Evolutionary conservation across 78 protist species (phyloP), one percentile per base, ranked within the genome.

Genomic region (slime mould (Dictyostelium discoideum)): DNA sequence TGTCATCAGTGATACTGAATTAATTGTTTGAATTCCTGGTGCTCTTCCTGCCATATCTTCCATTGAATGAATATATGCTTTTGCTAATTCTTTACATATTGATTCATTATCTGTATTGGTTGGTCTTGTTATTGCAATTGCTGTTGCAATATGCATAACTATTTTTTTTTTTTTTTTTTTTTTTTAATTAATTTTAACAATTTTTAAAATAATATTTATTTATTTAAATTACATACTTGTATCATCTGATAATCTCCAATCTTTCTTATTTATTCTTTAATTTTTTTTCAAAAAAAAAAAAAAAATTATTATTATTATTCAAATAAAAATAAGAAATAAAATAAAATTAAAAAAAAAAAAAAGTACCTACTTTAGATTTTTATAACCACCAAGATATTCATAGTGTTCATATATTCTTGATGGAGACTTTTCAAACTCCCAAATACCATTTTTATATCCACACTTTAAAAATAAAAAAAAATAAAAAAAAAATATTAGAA

Each of bases 111-210:
- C 92, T 20, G 37, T 26, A 18, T 37, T 50, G 1, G 69, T 65
- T 26, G 46, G 40, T 44, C 82, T 50, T 29, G 86, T 40, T 2
- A 95, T 86, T 6, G 97, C 94, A 10, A 48, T 11, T n/a, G 97
- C 94, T 22, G 98, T 96, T 46, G 98, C 98, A 1, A 96, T 39
- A 40, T 96, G 97, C 98, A 96, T 96, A n/a, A 96, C 69, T 60
- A 1, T 88, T 67, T 24, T 24, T 24, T 67, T 20, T 20, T 24
- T 67, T 67, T 20, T 24, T 67, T 67, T n/a, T 24, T 67, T 67
- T 46, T 0, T 0, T 46, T 46, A 1, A 20, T 20, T 67, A 67
- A 67, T 67, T 67, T 67, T 67, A 5, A 20, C 24, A 14, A 67
- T 67, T 67, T n/a, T 24, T 67, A 10, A 67, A 67, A n/a, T 10